A percentile compares a stretch with the other conserved stretches of the same genome.
These are phyloP conservation scores for Penicillium sp. DNA, from an alignment of 2,329 filamentous ascomycete genomes.

Conservation along the genomic window DNA sequence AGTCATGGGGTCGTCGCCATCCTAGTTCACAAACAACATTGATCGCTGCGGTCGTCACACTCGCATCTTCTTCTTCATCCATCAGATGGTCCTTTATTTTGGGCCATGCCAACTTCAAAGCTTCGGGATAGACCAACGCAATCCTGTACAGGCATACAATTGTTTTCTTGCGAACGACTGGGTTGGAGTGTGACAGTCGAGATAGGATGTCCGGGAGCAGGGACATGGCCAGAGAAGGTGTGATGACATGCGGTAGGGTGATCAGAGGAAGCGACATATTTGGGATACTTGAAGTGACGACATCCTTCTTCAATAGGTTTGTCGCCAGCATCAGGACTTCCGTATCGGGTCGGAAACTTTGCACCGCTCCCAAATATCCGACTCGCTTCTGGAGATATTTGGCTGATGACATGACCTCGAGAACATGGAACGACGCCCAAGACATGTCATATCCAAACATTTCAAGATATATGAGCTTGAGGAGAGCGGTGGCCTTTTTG, in stretches of 20 bases:
- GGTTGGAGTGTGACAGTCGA: constrained; percentile 80
- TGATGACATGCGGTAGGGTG: constrained; percentile 93
- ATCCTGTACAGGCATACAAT: constrained; percentile 92
- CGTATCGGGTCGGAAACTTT: constrained; percentile 93
- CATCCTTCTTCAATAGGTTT: constrained; percentile 85
- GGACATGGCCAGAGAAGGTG: constrained; percentile 86
- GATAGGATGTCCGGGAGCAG: constrained; percentile 84
- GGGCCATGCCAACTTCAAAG: constrained; percentile 88
- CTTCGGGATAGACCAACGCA: constrained; percentile 94
- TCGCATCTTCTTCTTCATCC: constrained; percentile 85
- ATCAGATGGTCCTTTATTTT: constrained; percentile 94
- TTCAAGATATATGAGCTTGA: constrained; percentile 96
- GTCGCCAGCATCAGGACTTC: constrained; percentile 97
- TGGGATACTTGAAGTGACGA: constrained; percentile 69
- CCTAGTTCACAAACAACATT: constrained; percentile 97
- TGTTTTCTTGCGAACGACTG: constrained; percentile 90
- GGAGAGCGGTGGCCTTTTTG: constrained; percentile 89
- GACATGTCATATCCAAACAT: constrained; percentile 99
- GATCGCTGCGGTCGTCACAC: constrained; percentile 91
- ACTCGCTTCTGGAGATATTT: constrained; percentile 96
- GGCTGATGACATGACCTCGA: constrained; percentile 96
- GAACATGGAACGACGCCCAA: constrained; percentile 96
- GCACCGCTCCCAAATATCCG: constrained; percentile 90
- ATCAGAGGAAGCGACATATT: constrained; percentile 83
- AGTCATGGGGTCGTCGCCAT: constrained; percentile 91